Evolutionary conservation across 192 early-diverging fungal genomes (phyloP).

Genomic region (Linnemannia elongata): DNA sequence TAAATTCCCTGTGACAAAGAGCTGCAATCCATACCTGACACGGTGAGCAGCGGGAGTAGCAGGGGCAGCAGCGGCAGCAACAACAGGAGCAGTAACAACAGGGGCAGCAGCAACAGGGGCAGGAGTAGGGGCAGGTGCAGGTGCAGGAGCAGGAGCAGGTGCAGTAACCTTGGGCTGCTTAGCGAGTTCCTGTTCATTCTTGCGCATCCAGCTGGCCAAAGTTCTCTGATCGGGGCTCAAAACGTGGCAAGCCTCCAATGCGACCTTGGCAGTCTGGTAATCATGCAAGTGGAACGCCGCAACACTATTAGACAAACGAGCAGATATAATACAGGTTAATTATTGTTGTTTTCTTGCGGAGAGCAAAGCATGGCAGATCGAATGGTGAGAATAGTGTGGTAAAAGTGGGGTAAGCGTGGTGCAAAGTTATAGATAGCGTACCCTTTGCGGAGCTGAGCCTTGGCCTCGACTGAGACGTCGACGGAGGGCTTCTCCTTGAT

Average conservation of each 20-base stretch:
- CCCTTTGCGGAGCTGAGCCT: slow-evolving; percentile 74
- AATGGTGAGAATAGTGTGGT: background rate
- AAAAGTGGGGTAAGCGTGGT: no score
- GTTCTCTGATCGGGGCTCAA: slow-evolving; percentile 61
- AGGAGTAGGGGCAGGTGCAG: slow-evolving; percentile 33
- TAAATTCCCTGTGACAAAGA: background rate
- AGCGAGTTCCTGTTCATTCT: slow-evolving; percentile 66
- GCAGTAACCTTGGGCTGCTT: slow-evolving; percentile 61
- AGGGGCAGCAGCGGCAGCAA: background rate
- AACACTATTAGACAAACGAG: slow-evolving; percentile 48
- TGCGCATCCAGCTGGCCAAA: slow-evolving; percentile 62
- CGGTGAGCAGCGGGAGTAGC: slow-evolving; percentile 17
- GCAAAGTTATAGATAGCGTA: slow-evolving; percentile 11
- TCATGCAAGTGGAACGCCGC: slow-evolving; percentile 65
- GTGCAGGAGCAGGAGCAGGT: slow-evolving; percentile 18
- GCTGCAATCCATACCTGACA: slow-evolving; percentile 25
- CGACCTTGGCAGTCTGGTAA: slow-evolving; percentile 70
- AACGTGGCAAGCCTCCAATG: slow-evolving; percentile 58
- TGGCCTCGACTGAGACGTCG: slow-evolving; percentile 65
- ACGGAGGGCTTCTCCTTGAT: slow-evolving; percentile 60
- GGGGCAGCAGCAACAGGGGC: slow-evolving; percentile 4
- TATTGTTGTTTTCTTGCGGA: background rate
- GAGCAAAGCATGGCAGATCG: background rate
- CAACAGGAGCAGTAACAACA: background rate
- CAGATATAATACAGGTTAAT: background rate